Evolutionary conservation across 768 basidiomycete species (phyloP), one percentile per base, ranked within the genome.

Genomic region (Boletellus emodensis): DNA sequence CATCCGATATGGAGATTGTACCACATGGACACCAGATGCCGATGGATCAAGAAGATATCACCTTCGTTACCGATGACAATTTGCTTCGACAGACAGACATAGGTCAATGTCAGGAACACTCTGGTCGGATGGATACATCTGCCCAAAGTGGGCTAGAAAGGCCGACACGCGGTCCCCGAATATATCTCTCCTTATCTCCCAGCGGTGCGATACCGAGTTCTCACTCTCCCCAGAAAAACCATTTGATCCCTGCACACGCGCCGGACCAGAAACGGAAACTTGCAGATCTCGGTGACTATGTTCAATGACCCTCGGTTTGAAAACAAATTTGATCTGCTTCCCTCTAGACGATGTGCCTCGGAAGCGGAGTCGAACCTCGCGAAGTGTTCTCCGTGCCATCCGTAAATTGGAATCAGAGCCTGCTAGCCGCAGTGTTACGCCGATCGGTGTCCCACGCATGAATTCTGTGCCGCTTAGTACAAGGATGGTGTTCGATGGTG

Each of bases 341-440:
- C 28, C 33, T 18, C 33, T 41, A 68, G 62, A 52, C 26, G 33
- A 51, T 49, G 34, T 46, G 39, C 46, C 58, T 51, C 50, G 49
- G 49, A 60, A 71, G 55, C 59, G 63, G 55, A 48, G 49, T 50
- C 41, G 61, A 49, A 53, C 50, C 24, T 46, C 57, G 15, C 44
- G 56, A 28, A 35, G 28, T 22, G 45, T 20, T 13, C 55, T 63
- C 46, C 49, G 42, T 20, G 46, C 36, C 32, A 18, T 48, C 30
- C 64, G 52, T 45, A 55, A 48, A n/a, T 44, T 58, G 3, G 60
- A 52, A 36, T 71, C 70, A 3, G 70, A 70, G 39, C 67, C 70
- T 17, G 54, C 46, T 32, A 64, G 53, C 15, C 57, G 62, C 18
- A 49, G 50, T n/a, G 54, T 59, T 0, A 63, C 66, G 2, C 57